Evolutionary conservation across 768 basidiomycete species (phyloP), one percentile per base, ranked within the genome.

Genomic region (Mycena rebaudengoi): DNA sequence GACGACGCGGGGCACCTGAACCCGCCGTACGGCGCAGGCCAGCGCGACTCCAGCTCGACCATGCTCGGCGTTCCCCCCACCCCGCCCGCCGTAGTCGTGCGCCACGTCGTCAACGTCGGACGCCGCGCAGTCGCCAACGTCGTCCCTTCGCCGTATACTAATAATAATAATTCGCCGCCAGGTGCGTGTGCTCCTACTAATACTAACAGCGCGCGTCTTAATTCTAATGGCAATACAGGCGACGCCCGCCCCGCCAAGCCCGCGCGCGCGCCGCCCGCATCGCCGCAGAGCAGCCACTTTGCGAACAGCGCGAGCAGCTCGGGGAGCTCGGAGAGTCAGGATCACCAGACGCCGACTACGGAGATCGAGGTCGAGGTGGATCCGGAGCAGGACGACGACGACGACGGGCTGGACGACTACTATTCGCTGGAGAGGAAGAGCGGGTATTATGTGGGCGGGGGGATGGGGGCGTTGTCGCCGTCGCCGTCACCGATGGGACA

Each of bases 81-180:
- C 21, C 44, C 59, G 41, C n/a, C n/a, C n/a, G n/a, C n/a, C n/a
- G 62, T 53, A 1, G 45, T 64, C 4, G 66, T 70, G 26, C 55
- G 55, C 5, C 37, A 60, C 1, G 67, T 61, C 3, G 67, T 46
- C 40, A 32, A 4, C 56, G 74, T 88, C 12, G 85, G 82, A 25
- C 77, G 84, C 58, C 77, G 83, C 51, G 81, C 85, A 13, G 79
- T 83, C 11, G 86, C 87, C n/a, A 85, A 83, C 43, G 79, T 87
- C 18, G 72, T 87, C 37, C 77, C 80, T 44, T 32, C 25, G 40
- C 13, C 37, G 26, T 40, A 16, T 18, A 18, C 37, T 7, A 39
- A 23, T 52, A 7, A 33, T 21, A 8, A 39, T 48, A 37, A 28
- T 41, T 25, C 32, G 39, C 48, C 33, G 12, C 43, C 55, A 16